Conservation (phyloP, 495 filamentous ascomycete species). For the Penicillium steckii region DNA sequence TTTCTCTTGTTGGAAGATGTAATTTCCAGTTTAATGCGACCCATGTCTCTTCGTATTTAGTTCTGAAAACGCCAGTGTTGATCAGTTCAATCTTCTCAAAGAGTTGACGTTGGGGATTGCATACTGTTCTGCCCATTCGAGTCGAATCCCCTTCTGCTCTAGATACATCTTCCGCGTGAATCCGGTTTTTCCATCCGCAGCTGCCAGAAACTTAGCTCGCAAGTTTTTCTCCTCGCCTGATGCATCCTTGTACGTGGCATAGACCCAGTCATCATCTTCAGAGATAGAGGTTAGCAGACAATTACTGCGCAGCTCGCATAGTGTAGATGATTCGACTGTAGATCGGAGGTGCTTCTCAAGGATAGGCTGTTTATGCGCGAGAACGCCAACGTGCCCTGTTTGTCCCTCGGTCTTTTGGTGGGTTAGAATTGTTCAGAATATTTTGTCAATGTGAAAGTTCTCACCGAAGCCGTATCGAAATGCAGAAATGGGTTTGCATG, state of each 20-base stretch:
- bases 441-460: background rate
- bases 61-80: slow-evolving; percentile 16
- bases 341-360: slow-evolving; percentile 27
- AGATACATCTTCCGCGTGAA: slow-evolving; percentile 50
- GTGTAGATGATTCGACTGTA: slow-evolving; percentile 21
- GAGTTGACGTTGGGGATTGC: background rate
- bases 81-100: background rate
- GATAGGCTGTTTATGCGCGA: slow-evolving; percentile 18
- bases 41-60: slow-evolving; percentile 51
- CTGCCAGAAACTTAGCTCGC: slow-evolving; percentile 40
- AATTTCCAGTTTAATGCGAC: slow-evolving; percentile 52
- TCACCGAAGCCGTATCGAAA: slow-evolving; percentile 9
- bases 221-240: slow-evolving; percentile 23
- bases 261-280: slow-evolving; percentile 30
- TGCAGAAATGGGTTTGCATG: slow-evolving; percentile 3
- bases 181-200: slow-evolving; percentile 52
- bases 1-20: slow-evolving; percentile 39
- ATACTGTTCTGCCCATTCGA: slow-evolving; percentile 36
- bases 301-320: slow-evolving; percentile 33
- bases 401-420: slow-evolving; percentile 6
- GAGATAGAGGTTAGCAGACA: slow-evolving; percentile 29
- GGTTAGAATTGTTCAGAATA: slow-evolving; percentile 1
- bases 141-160: slow-evolving; percentile 39
- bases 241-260: slow-evolving; percentile 34
- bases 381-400: slow-evolving; percentile 12